Conservation (phyloP, 495 filamentous ascomycete species). For the Articulospora tetracladia region DNA sequence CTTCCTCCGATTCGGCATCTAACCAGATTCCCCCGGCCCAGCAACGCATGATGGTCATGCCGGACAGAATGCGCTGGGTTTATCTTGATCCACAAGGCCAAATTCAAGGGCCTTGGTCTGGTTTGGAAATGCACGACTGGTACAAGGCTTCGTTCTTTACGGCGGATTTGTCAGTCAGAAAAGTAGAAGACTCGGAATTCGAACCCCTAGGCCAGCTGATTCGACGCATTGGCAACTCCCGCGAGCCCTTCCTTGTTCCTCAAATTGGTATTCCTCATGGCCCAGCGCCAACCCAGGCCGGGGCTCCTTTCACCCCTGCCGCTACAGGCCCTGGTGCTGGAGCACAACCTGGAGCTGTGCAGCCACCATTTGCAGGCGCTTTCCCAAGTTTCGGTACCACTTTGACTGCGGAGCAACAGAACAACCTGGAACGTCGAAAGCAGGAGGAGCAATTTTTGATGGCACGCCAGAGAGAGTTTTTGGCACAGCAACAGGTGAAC, state of each 20-base stretch:
- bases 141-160: conserved; percentile 99
- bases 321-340: conserved; percentile 40
- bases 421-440: conserved; percentile 91
- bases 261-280: conserved; percentile 93
- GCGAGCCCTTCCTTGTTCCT: conserved; percentile 95
- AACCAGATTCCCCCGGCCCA: conserved; percentile 59
- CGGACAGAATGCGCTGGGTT: conserved; percentile 97
- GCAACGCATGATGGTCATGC: conserved; percentile 96
- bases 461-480: conserved; percentile 88
- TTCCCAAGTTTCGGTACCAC: conserved; percentile 99
- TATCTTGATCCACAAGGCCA: conserved; percentile 92
- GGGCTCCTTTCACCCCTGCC: conserved; percentile 34
- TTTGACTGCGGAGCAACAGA: conserved; percentile 94
- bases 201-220: conserved; percentile 96
- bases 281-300: conserved; percentile 43
- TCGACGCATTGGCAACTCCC: conserved; percentile 91
- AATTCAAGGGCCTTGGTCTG: conserved; percentile 90
- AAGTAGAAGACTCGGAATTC: conserved; percentile 87
- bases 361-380: conserved; percentile 90
- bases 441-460: conserved; percentile 97
- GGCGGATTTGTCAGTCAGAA: conserved; percentile 88
- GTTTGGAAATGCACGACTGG: conserved; percentile 99
- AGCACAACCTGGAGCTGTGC: conserved; percentile 56
- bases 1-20: conserved; percentile 21
- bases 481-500: conserved; percentile 80